Evolutionary conservation across 2,329 filamentous ascomycete genomes (phyloP), one percentile per base, ranked within the genome.

Genomic region (Colletotrichum lindemuthianum): DNA sequence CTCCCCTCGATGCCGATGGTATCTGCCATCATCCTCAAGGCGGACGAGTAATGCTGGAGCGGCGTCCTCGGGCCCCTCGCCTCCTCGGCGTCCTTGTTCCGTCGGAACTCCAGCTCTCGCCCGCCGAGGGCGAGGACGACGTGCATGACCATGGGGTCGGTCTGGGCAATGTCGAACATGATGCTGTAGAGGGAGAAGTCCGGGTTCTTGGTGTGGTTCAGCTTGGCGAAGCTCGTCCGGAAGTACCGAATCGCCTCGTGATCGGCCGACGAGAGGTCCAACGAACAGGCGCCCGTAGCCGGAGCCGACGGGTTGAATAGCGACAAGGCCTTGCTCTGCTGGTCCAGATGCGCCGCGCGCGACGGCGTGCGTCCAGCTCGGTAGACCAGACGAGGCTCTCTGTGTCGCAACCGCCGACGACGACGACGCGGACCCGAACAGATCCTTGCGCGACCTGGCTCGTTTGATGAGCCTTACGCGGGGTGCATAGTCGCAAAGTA

Each of bases 221-320:
- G 60, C 48, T 69, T 71, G n/a, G 74, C 73, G 58, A 77, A 77
- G 2, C 70, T 72, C 6, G 75, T 76, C 9, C 76, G 73, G 55
- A 76, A 78, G 57, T 75, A 75, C 12, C 70, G 71, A 11, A 78
- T 76, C 2, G 76, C 73, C 55, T 77, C 74, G 50, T 77, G 73
- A 37, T 77, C 76, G 6, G 70, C 64, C 6, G 68, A 70, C 15
- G 68, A 72, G 10, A 77, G 68, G 13, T 70, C 63, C 10, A 74
- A 43, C 11, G 72, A 70, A 37, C 60, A 71, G 8, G 68, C 68
- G 41, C 68, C 69, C 8, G 59, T 57, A 6, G 40, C 59, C 51
- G 63, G 67, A 41, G 59, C 67, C 45, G 61, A 61, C 36, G 69
- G 63, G 33, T 41, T 63, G 51, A 55, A 52, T 13, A 59, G 55